These are phyloP conservation scores for Phyllosticta paracitricarpa DNA, from an alignment of 2,329 filamentous ascomycete species.

Conservation along the genomic window DNA sequence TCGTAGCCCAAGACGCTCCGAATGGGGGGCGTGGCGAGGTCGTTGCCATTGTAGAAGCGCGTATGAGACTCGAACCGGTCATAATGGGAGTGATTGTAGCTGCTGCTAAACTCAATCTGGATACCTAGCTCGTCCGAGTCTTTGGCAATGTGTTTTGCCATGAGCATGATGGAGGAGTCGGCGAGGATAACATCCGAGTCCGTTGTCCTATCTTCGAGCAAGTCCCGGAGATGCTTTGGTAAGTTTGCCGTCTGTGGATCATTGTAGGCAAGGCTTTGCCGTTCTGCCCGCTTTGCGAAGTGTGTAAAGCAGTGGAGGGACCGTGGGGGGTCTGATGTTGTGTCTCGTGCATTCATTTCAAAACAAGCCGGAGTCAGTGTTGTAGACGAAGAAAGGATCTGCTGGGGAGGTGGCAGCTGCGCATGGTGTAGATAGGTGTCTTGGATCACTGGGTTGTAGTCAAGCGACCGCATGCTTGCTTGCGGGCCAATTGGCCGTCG, in stretches of 20 bases:
- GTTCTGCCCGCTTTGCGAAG: conserved; percentile 20
- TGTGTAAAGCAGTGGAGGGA: conserved; percentile 31
- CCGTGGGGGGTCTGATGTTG: conserved; percentile 15
- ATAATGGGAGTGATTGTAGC: conserved; percentile 21
- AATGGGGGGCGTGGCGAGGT: conserved; percentile 19
- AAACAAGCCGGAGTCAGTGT: conserved; percentile 4
- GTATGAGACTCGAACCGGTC: conserved; percentile 24
- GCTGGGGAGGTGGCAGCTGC: conserved; percentile 5
- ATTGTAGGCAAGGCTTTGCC: background rate
- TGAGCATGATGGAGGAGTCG: conserved; percentile 32
- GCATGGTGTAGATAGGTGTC: conserved; percentile 1
- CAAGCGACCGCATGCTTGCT: conserved; percentile 5
- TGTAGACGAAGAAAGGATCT: conserved; percentile 6
- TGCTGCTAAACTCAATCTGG: conserved; percentile 23
- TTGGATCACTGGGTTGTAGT: conserved; percentile 7
- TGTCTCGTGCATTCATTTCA: conserved; percentile 32
- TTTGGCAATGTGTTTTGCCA: conserved; percentile 26
- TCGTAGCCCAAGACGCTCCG: conserved; percentile 18
- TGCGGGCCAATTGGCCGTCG: conserved; percentile 1
- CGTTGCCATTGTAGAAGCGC: conserved; percentile 23
- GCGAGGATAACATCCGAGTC: conserved; percentile 29
- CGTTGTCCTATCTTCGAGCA: conserved; percentile 14
- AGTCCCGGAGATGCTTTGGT: conserved; percentile 6
- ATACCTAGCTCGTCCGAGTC: conserved; percentile 23
- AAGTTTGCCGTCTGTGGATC: background rate